Evolutionary conservation across 1,139 yeast genomes (phyloP), one percentile per base, ranked within the genome.

Genomic region (Suhomyces ambrosiae): DNA sequence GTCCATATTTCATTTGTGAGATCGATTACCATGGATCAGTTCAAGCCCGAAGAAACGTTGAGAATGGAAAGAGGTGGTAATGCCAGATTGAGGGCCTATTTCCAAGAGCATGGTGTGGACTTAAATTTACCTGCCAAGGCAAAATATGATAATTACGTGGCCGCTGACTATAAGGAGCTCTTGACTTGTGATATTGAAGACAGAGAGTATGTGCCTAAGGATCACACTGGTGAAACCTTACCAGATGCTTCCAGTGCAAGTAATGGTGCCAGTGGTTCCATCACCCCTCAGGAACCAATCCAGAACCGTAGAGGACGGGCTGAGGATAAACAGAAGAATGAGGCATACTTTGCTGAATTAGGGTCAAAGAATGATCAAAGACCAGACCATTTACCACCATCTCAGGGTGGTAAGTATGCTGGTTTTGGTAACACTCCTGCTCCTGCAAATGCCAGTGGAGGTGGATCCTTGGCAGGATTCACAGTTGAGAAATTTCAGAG

Each of bases 11-110:
- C 97, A 30, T 94, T 94, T 67, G 98, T 92, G 35, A 78, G 98
- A 58, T 86, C 96, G 21, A 89, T 92, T 50, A 88, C 96, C 22
- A 90, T 94, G 95, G 99, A 92, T 61, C 96, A 89, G 65, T 94
- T 94, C 73, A 89, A 89, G 61, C 84, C 89, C 11, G 96, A 88
- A 39, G 97, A 92, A 61, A 76, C 89, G 42, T 70, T 81, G 46
- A 72, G 94, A 49, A 90, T 94, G 98, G 96, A 92, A 54, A 71
- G 81, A 44, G 98, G 99, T 43, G 99, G 99, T 17, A 92, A 92
- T 58, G 86, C 80, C 45, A 77, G 79, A 27, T 85, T 94, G 50
- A 76, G 71, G 25, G 71, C 67, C 37, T 92, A 82, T 58, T 84
- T 90, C 57, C 73, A 70, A 34, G 65, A 72, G 13, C 81, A 89